These are phyloP conservation scores for Bruguiera hainesii DNA, from an alignment of 441 rosid genomes.

Conservation along the genomic window DNA sequence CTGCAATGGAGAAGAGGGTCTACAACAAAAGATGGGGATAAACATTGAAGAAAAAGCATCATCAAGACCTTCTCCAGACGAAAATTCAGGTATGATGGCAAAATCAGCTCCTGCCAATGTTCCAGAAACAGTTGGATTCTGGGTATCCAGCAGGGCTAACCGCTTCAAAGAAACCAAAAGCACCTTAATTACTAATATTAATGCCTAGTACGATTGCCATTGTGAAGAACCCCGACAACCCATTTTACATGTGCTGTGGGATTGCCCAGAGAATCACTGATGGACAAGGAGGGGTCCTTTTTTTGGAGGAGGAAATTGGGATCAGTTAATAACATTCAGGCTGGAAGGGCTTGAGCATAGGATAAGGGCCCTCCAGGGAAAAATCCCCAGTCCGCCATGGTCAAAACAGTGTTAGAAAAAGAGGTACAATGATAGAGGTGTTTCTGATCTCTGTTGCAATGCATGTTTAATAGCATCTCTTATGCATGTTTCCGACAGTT, in stretches of 20 bases:
- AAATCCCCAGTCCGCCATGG: conserved; percentile 63
- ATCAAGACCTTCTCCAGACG: conserved; percentile 10
- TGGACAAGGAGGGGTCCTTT: conserved; percentile 80
- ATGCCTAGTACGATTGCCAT: conserved; percentile 88
- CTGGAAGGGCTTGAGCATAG: conserved; percentile 72
- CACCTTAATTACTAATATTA: conserved; percentile 65
- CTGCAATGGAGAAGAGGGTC: conserved; percentile 69
- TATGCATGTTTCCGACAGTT: conserved; percentile 74
- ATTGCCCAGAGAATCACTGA: conserved; percentile 87
- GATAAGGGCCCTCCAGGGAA: conserved; percentile 79
- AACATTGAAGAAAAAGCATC: conserved; percentile 25
- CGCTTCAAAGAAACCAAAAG: conserved; percentile 49
- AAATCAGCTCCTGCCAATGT: conserved; percentile 9
- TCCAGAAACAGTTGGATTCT: conserved; percentile 82
- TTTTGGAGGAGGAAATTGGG: conserved; percentile 86
- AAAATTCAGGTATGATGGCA: conserved; percentile 10
- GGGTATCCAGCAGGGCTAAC: conserved; percentile 17
- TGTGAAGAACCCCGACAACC: conserved; percentile 67
- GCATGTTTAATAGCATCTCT: conserved; percentile 56
- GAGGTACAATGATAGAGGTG: neutral
- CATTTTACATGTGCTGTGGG: conserved; percentile 65
- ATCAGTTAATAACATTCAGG: conserved; percentile 66
- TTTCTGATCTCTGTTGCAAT: conserved; percentile 39
- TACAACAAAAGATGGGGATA: conserved; percentile 51
- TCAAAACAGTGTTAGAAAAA: conserved; percentile 6